These are phyloP conservation scores for Blastomyces emzantsi DNA, from an alignment of 2,329 filamentous ascomycete species.

Conservation along the genomic window DNA sequence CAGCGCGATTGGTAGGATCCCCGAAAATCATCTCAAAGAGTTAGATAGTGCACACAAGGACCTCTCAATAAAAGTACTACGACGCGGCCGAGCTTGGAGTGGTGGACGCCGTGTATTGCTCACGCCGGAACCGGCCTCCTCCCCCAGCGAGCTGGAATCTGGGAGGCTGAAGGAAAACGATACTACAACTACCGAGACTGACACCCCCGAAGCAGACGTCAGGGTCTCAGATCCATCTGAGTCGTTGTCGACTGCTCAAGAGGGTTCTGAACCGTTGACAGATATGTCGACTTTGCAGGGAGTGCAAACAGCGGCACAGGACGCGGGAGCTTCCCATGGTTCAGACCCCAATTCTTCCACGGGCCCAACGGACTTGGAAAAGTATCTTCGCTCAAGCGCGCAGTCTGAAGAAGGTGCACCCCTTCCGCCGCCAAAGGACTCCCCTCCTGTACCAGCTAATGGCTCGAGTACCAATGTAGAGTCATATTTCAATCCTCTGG, in stretches of 20 bases:
- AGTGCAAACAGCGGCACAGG: conserved; percentile 11
- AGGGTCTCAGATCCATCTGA: neutral
- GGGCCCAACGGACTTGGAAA: conserved; percentile 34
- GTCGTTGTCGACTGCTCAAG: neutral
- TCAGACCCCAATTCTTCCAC: conserved; percentile 17
- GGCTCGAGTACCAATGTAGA: conserved; percentile 26
- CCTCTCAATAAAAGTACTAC: conserved; percentile 32
- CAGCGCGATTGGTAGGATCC: conserved; percentile 32
- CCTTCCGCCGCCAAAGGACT: conserved; percentile 31
- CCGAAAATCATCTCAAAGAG: conserved; percentile 34
- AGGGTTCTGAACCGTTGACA: neutral
- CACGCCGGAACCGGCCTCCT: conserved; percentile 12
- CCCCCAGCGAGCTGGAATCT: conserved; percentile 10
- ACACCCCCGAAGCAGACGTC: conserved; percentile 4
- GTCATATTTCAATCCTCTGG: conserved; percentile 38
- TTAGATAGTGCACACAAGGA: conserved; percentile 33
- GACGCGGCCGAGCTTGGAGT: conserved; percentile 31
- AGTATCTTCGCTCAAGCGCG: conserved; percentile 33
- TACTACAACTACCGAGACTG: neutral
- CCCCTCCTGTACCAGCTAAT: conserved; percentile 20
- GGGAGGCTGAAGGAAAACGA: conserved; percentile 1
- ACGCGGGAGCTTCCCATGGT: conserved; percentile 15
- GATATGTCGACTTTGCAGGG: conserved; percentile 13
- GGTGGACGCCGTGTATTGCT: conserved; percentile 12
- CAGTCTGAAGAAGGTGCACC: conserved; percentile 19